Evolutionary conservation across 2,329 filamentous ascomycete genomes (phyloP).

Genomic region (Teratosphaeria epicoccoides): DNA sequence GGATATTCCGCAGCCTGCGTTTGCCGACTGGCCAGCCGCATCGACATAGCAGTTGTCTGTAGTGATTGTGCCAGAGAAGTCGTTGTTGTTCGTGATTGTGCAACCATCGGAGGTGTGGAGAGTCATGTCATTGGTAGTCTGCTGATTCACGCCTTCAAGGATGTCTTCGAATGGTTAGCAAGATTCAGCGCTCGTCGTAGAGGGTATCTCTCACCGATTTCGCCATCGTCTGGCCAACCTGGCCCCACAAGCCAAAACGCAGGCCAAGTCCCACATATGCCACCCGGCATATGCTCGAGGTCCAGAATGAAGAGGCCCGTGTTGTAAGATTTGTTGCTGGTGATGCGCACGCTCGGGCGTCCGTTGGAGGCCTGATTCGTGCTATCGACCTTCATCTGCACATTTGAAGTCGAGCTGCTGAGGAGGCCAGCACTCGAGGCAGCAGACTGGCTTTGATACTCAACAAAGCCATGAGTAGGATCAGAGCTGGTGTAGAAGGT

Average conservation of each 20-base stretch:
- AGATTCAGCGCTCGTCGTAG: not conserved
- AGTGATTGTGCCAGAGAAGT: constrained; percentile 58
- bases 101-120: constrained; percentile 27
- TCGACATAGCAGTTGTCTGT: constrained; percentile 22
- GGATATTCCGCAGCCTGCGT: constrained; percentile 29
- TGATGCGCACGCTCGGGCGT: constrained; percentile 60
- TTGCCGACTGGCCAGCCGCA: constrained; percentile 31
- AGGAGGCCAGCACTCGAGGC: constrained; percentile 32
- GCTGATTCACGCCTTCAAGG: constrained; percentile 30
- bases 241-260: constrained; percentile 57
- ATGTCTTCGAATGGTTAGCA: constrained; percentile 19
- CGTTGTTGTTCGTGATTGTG: constrained; percentile 39
- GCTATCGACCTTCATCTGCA: constrained; percentile 27
- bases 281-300: constrained; percentile 61
- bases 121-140: constrained; percentile 25
- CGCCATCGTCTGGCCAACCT: constrained; percentile 29
- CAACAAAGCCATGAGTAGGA: constrained; percentile 65
- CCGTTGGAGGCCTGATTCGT: constrained; percentile 38
- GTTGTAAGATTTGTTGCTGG: constrained; percentile 53
- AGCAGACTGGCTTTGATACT: constrained; percentile 51
- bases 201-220: constrained; percentile 18
- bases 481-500: constrained; percentile 46
- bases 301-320: constrained; percentile 62
- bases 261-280: constrained; percentile 60
- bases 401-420: constrained; percentile 11